These are phyloP conservation scores for Nasturtium officinale DNA, from an alignment of 345 rosid genomes.

Conservation along the genomic window DNA sequence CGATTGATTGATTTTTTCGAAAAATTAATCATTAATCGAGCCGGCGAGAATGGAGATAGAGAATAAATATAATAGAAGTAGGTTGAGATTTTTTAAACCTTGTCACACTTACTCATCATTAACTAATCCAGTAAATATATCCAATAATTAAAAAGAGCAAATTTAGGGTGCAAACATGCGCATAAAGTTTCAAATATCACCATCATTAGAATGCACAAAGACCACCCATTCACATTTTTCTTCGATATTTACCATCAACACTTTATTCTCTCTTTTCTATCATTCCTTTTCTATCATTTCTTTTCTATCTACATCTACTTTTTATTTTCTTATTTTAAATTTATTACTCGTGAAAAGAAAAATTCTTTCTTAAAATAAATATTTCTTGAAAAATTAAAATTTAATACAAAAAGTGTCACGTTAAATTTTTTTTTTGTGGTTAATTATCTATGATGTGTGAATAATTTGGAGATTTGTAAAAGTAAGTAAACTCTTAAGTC, in stretches of 20 bases:
- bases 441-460: background rate
- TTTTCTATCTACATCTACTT: background rate
- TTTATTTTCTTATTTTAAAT: background rate
- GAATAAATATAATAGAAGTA: no score
- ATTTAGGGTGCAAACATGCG: conserved; percentile 42
- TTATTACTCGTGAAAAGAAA: conserved; percentile 4
- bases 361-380: background rate
- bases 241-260: background rate
- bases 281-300: background rate
- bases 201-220: conserved; percentile 37
- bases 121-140: background rate
- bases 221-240: background rate
- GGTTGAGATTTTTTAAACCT: no score
- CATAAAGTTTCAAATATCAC: conserved; percentile 33
- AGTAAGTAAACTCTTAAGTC: conserved; percentile 21
- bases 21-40: no score
- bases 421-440: background rate
- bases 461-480: conserved; percentile 29
- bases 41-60: no score
- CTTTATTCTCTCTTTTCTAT: background rate
- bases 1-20: no score
- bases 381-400: background rate
- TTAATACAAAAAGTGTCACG: background rate
- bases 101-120: no score
- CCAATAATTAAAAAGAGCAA: conserved; percentile 3